Base-by-base conservation (phyloP, 352 stramenopile genomes). In the Phytopythium cucurbitacearum region DNA sequence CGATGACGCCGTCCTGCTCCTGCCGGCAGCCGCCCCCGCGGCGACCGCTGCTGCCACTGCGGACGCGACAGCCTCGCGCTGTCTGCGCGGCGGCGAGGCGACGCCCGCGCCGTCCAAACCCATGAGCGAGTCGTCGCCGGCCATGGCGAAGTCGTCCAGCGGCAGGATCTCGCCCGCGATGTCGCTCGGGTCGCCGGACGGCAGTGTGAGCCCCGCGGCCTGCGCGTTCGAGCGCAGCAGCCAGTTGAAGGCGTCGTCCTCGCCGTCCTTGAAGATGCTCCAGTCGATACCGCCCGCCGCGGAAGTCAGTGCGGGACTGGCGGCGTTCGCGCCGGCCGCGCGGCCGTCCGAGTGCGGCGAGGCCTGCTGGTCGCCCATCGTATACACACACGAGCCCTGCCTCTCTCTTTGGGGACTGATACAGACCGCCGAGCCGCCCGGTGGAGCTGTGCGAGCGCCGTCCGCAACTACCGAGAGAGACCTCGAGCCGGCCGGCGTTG, bases 221-320 rank as follows among this genome's bases (percentile, higher is more conserved):
- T 15, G 34, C 15, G 43, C 41, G 51, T 72, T 77, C 15, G 69
- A 72, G 44, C 71, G 66, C 61, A 80, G 58, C 5, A 87, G 67
- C 76, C 76, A 87, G 6, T 67, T 60, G 56, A 87, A 85, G 12
- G 73, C 53, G 52, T 81, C 71, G 40, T 85, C 73, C 44, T 85
- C 71, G 53, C 65, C 58, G 60, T 87, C 76, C 42, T 76, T 75
- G 59, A 87, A 87, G 51, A 87, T 81, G 59, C 67, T 80, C 73
- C 73, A 87, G 60, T 87, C 76, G 49, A 85, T 80, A 58, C 76
- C 67, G 52, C 76, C 21, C 21, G 21, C 21, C 21, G 21, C 21
- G 21, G 21, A 28, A 28, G 21, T 28, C 21, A 28, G 21, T 28
- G 21, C 21, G 21, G 21, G 21, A 28, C 21, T 28, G 21, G 21